These are phyloP conservation scores for Beauveria sp. DNA, from an alignment of 2,329 filamentous ascomycete genomes.

Conservation along the genomic window DNA sequence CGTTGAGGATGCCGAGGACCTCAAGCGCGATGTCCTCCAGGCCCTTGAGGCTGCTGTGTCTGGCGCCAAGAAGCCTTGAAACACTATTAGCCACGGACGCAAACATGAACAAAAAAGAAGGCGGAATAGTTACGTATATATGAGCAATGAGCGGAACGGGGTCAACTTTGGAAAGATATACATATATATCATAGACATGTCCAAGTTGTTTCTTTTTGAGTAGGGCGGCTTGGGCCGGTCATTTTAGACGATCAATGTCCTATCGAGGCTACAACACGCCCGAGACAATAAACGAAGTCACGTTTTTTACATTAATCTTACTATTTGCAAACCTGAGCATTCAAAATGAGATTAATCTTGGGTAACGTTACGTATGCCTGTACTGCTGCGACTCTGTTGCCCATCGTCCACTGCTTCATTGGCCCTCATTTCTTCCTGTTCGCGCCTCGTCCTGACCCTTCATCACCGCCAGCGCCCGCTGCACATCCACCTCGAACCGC, in stretches of 20 bases:
- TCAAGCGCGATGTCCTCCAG: conserved; percentile 73
- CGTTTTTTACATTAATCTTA: not conserved
- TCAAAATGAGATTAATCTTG: no score
- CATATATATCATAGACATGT: not conserved
- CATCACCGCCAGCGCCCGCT: not conserved
- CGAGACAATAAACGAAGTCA: not conserved
- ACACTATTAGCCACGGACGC: not conserved
- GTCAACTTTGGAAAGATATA: not conserved
- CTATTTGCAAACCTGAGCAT: no score
- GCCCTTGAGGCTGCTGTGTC: conserved; percentile 69
- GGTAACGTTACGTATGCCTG: no score
- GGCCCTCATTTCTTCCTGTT: no score
- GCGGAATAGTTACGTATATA: not conserved
- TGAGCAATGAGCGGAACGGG: not conserved
- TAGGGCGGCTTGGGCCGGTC: not conserved
- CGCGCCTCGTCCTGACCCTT: not conserved
- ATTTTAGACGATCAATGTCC: not conserved
- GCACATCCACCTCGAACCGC: not conserved
- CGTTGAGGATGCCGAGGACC: conserved; percentile 81
- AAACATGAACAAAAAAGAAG: not conserved
- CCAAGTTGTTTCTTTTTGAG: not conserved
- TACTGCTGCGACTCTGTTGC: no score
- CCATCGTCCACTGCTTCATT: no score
- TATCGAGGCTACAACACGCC: not conserved
- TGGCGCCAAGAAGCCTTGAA: conserved; percentile 11